Base-by-base conservation (phyloP, 148 eudicot species). In the Spergularia marina region DNA sequence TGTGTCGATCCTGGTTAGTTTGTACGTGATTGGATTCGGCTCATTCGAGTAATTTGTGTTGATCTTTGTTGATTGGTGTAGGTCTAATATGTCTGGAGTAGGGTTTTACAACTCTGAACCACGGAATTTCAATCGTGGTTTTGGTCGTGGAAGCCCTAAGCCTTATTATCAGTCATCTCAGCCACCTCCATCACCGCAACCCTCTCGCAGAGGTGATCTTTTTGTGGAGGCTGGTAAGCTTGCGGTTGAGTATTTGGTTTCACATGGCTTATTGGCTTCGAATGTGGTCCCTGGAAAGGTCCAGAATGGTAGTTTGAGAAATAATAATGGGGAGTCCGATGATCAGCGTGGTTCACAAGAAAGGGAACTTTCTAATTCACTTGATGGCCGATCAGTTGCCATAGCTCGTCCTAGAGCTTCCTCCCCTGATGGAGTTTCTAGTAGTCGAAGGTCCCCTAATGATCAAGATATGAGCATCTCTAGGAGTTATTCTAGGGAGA, bases 191-290 rank as follows among this genome's bases (percentile, higher is more conserved):
- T 77, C 84, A 7, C 73, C 86, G 7, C 82, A 76, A 71, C 80
- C 83, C 12, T 65, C 82, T 6, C 87, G 85, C 40, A 83, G 76
- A 72, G 72, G 87, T 17, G 92, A 92, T 74, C 75, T 92, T 71
- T 92, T 96, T 65, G 57, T 89, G 54, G 98, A 92, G 83, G 99
- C 99, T n/a, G 99, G 99, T 75, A 85, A 82, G 25, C 78, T 92
- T 72, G 99, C 99, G 2, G 85, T 91, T 62, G 97, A 92, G 54
- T 96, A 92, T 87, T 84, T 96, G 83, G 86, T 87, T 72, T 72
- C 94, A 51, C 89, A 84, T 75, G 98, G 98, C 6, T 57, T 91
- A 66, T 82, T 96, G 88, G 86, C 97, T 1, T 82, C 87, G 44
- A 83, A 85, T 84, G 92, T 83, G 44, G 72, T 84, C 36, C 77